Conservation (phyloP, 1,284 basidiomycete species). For the Apiotrichum porosum region DNA sequence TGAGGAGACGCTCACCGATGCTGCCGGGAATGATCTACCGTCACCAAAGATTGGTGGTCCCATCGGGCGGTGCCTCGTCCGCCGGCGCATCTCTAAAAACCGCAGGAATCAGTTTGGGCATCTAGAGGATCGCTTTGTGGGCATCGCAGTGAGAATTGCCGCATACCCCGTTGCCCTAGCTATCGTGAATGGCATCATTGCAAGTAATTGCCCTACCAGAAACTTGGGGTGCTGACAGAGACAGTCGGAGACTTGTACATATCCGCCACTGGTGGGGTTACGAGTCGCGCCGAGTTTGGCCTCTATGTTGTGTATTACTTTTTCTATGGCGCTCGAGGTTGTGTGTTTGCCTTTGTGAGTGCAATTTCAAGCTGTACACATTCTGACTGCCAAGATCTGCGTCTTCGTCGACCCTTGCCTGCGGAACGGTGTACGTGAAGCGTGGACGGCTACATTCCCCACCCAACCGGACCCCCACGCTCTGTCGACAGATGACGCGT, state of each 20-base stretch:
- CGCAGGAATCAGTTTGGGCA: slow-evolving; percentile 8
- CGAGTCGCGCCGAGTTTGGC: slow-evolving; percentile 4
- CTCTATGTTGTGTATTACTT: slow-evolving; percentile 21
- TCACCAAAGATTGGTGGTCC: neutral
- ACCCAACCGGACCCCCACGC: neutral
- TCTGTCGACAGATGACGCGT: neutral
- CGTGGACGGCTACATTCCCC: slow-evolving; percentile 5
- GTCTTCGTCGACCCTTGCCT: slow-evolving; percentile 17
- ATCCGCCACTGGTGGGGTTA: slow-evolving; percentile 8
- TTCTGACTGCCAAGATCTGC: neutral
- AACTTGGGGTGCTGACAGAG: neutral
- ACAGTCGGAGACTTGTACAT: slow-evolving; percentile 19
- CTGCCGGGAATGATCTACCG: neutral
- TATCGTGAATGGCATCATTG: slow-evolving; percentile 25
- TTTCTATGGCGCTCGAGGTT: slow-evolving; percentile 15
- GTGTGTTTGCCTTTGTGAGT: slow-evolving; percentile 12
- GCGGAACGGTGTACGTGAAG: slow-evolving; percentile 5
- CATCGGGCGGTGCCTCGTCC: slow-evolving; percentile 2
- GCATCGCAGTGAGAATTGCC: slow-evolving; percentile 23
- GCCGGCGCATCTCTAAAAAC: slow-evolving; percentile 2
- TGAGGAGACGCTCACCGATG: neutral
- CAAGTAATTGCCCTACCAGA: slow-evolving; percentile 9
- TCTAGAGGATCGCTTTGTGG: slow-evolving; percentile 18
- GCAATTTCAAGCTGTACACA: too few species aligned
- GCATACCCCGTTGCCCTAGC: slow-evolving; percentile 24